Conservation (phyloP, 768 basidiomycete species). For the Tricholoma hemisulphureum region DNA sequence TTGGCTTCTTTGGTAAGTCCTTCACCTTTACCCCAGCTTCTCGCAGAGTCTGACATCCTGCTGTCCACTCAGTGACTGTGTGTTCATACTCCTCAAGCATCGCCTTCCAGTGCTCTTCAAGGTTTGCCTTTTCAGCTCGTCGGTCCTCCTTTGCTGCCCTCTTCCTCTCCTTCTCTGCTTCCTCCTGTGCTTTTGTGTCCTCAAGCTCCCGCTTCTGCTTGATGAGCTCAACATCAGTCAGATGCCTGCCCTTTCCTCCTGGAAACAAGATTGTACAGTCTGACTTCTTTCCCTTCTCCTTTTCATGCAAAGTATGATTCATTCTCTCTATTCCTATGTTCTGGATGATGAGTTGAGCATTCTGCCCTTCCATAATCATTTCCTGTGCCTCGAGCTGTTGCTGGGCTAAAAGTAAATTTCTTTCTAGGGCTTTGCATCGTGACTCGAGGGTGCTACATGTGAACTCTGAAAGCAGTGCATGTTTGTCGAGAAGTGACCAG, state of each 20-base stretch:
- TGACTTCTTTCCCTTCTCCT: conserved; percentile 10
- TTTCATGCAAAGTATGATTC: conserved; percentile 10
- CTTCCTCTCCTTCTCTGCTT: background rate
- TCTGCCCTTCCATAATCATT: conserved; percentile 11
- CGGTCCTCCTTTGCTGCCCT: conserved; percentile 12
- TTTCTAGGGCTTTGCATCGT: background rate
- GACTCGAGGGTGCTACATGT: background rate
- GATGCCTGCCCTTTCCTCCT: conserved; percentile 12
- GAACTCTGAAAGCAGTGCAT: background rate
- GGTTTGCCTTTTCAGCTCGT: conserved; percentile 26
- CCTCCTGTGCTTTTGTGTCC: conserved; percentile 7
- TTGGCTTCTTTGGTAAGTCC: background rate
- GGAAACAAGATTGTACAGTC: background rate
- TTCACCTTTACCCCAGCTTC: background rate
- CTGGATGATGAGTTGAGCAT: conserved; percentile 15
- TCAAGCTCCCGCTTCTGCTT: conserved; percentile 3
- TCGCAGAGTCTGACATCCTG: background rate
- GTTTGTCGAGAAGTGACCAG: conserved; percentile 9
- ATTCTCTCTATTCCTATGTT: conserved; percentile 11
- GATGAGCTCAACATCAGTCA: conserved; percentile 9
- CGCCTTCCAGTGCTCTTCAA: conserved; percentile 28
- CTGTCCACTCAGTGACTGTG: background rate
- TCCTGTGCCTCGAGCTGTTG: background rate
- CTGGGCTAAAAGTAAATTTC: background rate
- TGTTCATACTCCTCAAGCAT: conserved; percentile 16